Evolutionary conservation across 2,329 filamentous ascomycete genomes (phyloP), one percentile per base, ranked within the genome.

Genomic region (Hypoxylon sp.): DNA sequence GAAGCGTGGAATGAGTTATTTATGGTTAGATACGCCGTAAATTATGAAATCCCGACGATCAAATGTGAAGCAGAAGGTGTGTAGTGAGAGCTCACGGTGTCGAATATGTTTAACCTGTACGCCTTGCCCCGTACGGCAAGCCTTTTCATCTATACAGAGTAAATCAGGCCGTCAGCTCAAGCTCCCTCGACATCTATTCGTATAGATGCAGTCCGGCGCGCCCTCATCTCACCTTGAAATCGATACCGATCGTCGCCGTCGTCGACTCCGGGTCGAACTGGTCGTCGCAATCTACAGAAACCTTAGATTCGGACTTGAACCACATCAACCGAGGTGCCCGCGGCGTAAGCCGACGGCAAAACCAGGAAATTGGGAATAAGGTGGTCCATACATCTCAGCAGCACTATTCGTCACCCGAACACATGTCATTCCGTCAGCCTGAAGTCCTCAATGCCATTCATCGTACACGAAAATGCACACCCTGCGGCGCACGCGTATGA

Each of bases 201-300:
- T n/a, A 20, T 24, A 36, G 20, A 28, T 12, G 11, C 32, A 12
- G n/a, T 42, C 7, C 11, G 16, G 11, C 2, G 11, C 2, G 12
- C 2, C 55, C 52, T 42, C 24, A 49, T 45, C 74, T 61, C 56
- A 85, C 84, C 76, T 85, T 84, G 75, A 84, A 86, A 71, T 87
- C 85, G 64, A 87, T 84, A 28, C 84, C 85, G 67, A 87, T 86
- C 2, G 85, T 87, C 4, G 85, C 84, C 5, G 84, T 82, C 3
- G 83, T 82, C 33, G 79, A 81, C 71, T 86, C 84, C 4, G 83
- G 80, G 62, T 87, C 85, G 69, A 86, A 87, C 69, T 85, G 83
- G 72, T 86, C 83, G 66, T 86, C 84, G 73, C 83, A 85, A 69
- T 87, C 73, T 75, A 53, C 18, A 51, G 16, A 40, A 28, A 2